Evolutionary conservation across 345 rosid genomes (phyloP), one percentile per base, ranked within the genome.

Genomic region (Ceriops zippeliana): DNA sequence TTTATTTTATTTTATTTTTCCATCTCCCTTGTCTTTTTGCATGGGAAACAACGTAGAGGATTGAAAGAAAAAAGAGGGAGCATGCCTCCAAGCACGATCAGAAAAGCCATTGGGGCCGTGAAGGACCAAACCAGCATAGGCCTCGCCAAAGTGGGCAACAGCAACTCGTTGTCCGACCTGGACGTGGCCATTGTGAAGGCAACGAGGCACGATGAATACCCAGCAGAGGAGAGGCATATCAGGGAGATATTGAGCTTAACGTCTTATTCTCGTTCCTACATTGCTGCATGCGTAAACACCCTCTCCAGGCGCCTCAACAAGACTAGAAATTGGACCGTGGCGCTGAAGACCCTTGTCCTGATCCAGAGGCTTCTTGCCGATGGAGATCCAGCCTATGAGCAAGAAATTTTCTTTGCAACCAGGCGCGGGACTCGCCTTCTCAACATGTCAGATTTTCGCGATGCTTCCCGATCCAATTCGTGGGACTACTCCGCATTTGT

Each of bases 401-500:
- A 93, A 62, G 97, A 93, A 88, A 84, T 93, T 19, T 89, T 91
- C 84, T 89, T 93, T n/a, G 83, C 97, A 0, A 93, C 98, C 0
- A 80, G 96, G 65, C 83, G 86, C 1, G 98, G 97, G 10, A 91
- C 96, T 1, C 81, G 97, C 5, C 75, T 93, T 24, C 89, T 93
- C 31, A 88, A 91, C 81, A 69, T 93, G 90, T 86, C 90, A 1
- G 97, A 93, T 79, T 93, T 93, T 35, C 80, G 88, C 0, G 97
- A 89, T 51, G 38, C 75, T 3, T 86, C 96, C 0, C 68, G 27
- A 7, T 84, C 91, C 0, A 72, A 88, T 47, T 83, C 92, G 0
- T 87, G 96, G 96, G 98, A 93, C 49, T 93, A 72, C 77, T 87
- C 97, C 0, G 95, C 98, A 0, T 89, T 91, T 51, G 97, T 93